These are phyloP conservation scores for Hemileccinum impolitum DNA, from an alignment of 768 basidiomycete species.

Conservation along the genomic window DNA sequence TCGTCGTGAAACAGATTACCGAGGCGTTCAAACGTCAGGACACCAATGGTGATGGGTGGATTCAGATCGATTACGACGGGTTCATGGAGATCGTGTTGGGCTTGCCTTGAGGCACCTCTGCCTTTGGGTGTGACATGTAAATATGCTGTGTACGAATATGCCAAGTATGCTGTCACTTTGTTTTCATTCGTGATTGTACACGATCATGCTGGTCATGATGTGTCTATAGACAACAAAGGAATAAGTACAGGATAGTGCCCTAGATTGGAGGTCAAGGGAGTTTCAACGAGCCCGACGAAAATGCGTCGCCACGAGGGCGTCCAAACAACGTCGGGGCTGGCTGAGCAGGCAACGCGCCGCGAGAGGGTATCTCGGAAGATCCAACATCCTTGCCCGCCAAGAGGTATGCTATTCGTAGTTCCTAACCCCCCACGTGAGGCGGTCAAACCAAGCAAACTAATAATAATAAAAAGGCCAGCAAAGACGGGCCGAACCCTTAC, in stretches of 20 bases:
- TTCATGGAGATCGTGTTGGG: slow-evolving; percentile 51
- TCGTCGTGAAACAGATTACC: slow-evolving; percentile 73
- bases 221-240: neutral
- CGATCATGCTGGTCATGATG: neutral
- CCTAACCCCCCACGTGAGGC: slow-evolving; percentile 30
- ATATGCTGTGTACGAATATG: slow-evolving; percentile 11
- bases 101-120: slow-evolving; percentile 34
- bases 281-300: slow-evolving; percentile 25
- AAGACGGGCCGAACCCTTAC: slow-evolving; percentile 22
- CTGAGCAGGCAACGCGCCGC: slow-evolving; percentile 22
- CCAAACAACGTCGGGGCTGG: slow-evolving; percentile 23
- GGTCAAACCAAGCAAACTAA: neutral
- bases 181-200: neutral
- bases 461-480: too few species aligned
- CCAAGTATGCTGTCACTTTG: neutral
- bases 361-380: slow-evolving; percentile 35
- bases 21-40: slow-evolving; percentile 70
- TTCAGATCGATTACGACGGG: slow-evolving; percentile 52
- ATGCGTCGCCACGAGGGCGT: slow-evolving; percentile 32
- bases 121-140: neutral
- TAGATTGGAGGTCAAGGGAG: slow-evolving; percentile 10
- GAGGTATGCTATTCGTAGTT: slow-evolving; percentile 47
- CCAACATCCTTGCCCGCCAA: slow-evolving; percentile 43
- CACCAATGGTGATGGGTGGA: slow-evolving; percentile 53
- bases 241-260: neutral